Evolutionary conservation across 805 yeast genomes (phyloP).

Genomic region (Suhomyces sp.): DNA sequence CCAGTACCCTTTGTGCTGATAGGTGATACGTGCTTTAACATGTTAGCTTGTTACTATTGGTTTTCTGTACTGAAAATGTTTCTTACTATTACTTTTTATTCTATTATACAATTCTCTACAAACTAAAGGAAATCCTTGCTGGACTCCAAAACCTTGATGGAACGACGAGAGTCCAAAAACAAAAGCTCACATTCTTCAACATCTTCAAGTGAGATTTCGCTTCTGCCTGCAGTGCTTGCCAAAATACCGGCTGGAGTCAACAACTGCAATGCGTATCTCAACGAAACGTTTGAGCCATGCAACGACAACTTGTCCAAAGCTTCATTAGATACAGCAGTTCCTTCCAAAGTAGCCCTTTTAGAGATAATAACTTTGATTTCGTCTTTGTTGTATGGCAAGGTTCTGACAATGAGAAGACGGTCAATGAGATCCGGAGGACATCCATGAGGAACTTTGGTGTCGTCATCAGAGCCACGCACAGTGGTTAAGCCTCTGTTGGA

Average conservation of each 20-base stretch:
- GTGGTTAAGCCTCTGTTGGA: constrained; percentile 93
- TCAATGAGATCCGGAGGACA: constrained; percentile 94
- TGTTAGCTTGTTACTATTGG: too few relatives aligned
- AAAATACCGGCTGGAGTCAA: constrained; percentile 87
- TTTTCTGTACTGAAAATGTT: too few relatives aligned
- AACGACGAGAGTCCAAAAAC: constrained; percentile 83
- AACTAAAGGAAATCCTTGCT: constrained; percentile 36
- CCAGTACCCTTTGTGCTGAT: too few relatives aligned
- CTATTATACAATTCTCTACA: not conserved
- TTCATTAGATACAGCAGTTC: constrained; percentile 58
- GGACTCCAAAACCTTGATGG: constrained; percentile 64
- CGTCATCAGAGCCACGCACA: constrained; percentile 85
- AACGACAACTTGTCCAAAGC: constrained; percentile 73
- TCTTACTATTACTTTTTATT: not conserved
- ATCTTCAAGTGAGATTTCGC: constrained; percentile 65
- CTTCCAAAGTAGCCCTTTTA: constrained; percentile 78
- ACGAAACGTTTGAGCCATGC: constrained; percentile 72
- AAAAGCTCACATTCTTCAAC: constrained; percentile 78
- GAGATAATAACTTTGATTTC: constrained; percentile 81
- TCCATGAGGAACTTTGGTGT: constrained; percentile 88
- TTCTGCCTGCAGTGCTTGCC: constrained; percentile 68
- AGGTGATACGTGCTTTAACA: too few relatives aligned
- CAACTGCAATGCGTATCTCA: constrained; percentile 89
- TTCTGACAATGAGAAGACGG: constrained; percentile 85
- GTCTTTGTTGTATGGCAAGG: constrained; percentile 79